Evolutionary conservation across 192 early-diverging fungal genomes (phyloP), one percentile per base, ranked within the genome.

Genomic region (Hyaloraphidium curvatum): DNA sequence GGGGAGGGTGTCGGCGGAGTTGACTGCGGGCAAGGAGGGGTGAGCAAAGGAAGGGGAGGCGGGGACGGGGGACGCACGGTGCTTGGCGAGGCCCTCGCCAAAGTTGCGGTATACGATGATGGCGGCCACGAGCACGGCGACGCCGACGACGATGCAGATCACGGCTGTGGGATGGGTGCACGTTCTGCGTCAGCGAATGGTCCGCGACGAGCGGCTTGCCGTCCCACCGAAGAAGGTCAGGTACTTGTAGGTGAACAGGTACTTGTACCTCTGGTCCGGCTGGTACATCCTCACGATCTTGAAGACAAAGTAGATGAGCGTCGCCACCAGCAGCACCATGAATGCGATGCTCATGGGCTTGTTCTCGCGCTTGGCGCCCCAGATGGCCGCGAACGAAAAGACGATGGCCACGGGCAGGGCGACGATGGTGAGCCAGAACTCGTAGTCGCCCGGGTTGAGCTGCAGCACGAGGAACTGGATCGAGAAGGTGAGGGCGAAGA

Each of bases 211-310:
- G n/a, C n/a, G n/a, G n/a, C n/a, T n/a, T n/a, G n/a, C n/a, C n/a
- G n/a, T n/a, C 62, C 29, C 53, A 69, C 67, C 67, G 60, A 72
- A 72, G 48, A 72, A 72, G 13, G 67, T 69, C 37, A 72, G 50
- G 54, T 69, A 69, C 26, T 68, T 51, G 53, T 62, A 59, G 28
- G 70, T 66, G 50, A 62, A 51, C 25, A 16, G 53, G 25, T 55
- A 55, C 28, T 50, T 41, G n/a, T 7, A 11, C 16, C 3, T 7
- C 23, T 27, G 7, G 5, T 55, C 22, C 26, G 19, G 17, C 17
- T 51, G 16, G 23, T 28, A 55, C 21, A 50, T 55, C 25, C 55
- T 41, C 27, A 16, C n/a, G 17, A 55, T 54, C 25, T 55, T 55
- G 53, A 55, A 55, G 23, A 55, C 22, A 28, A 55, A 55, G 43